phyloP scores from a whole-genome alignment of 106 monocot genomes.

The Narthecium ossifragum region DNA sequence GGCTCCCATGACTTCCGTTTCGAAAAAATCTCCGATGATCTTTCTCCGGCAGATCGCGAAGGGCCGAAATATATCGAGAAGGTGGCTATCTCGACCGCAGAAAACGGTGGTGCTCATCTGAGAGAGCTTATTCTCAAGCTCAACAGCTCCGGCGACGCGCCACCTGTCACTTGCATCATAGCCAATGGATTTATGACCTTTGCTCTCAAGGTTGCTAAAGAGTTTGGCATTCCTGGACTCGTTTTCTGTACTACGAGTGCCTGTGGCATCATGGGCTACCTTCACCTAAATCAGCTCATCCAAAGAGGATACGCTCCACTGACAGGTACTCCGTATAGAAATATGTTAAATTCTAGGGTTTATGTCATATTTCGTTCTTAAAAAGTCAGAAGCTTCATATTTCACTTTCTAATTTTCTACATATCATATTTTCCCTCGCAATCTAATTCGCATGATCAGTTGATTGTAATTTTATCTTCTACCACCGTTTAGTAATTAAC shows the following conservation, averaged over 20 bases:
- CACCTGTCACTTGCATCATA: constrained; percentile 25
- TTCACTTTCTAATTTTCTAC: too few species aligned
- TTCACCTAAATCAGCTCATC: constrained; percentile 17
- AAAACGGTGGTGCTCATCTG: constrained; percentile 8
- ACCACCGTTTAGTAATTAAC: too few species aligned
- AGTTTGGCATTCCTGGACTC: constrained; percentile 17
- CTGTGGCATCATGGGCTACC: constrained; percentile 27
- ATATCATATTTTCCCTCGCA: too few species aligned
- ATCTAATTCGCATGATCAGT: too few species aligned
- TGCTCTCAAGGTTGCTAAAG: constrained; percentile 18
- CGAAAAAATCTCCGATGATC: constrained; percentile 15
- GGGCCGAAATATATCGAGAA: constrained; percentile 6
- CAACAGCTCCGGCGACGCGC: not conserved
- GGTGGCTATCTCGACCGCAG: constrained; percentile 4
- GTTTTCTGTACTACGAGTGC: constrained; percentile 34
- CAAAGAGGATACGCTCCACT: constrained; percentile 27
- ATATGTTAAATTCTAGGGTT: too few species aligned
- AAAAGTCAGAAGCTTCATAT: too few species aligned
- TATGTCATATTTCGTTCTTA: too few species aligned
- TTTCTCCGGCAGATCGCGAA: constrained; percentile 7
- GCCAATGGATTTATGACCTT: constrained; percentile 23
- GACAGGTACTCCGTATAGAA: too few species aligned
- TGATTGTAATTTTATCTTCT: too few species aligned
- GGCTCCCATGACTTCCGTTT: constrained; percentile 3
- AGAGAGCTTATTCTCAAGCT: constrained; percentile 15